A percentile compares a stretch with the other conserved stretches of the same genome.
Evolutionary conservation across 163 green algal species (phyloP).

Genomic region (Chlorella variabilis): DNA sequence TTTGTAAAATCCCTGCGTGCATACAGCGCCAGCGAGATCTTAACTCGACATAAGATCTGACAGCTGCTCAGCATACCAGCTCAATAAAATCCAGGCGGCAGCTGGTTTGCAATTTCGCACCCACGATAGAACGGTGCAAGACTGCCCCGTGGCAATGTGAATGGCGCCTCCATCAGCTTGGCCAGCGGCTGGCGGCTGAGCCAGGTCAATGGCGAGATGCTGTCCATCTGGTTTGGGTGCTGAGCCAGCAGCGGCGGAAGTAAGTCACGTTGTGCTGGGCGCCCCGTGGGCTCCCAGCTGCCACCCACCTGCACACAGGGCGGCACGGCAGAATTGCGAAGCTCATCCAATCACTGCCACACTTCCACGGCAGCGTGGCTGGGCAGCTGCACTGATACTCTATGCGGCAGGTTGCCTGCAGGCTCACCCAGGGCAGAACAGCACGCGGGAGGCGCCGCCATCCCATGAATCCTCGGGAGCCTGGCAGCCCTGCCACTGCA

Average conservation of each 20-base stretch:
- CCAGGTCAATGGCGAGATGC: not conserved
- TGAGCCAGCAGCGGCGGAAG: slow-evolving; percentile 30
- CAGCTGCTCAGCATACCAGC: too few species aligned
- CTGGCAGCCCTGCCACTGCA: slow-evolving; percentile 16
- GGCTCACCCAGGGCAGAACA: too few species aligned
- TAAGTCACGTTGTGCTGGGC: slow-evolving; percentile 16
- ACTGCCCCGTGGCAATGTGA: not conserved
- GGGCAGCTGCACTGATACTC: too few species aligned
- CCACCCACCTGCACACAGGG: slow-evolving; percentile 12
- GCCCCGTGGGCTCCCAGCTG: not conserved
- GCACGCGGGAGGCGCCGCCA: not conserved
- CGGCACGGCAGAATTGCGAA: too few species aligned
- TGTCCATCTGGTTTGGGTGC: not conserved
- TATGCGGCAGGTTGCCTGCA: too few species aligned
- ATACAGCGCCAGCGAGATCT: too few species aligned
- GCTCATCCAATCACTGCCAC: not conserved
- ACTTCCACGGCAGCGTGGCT: not conserved
- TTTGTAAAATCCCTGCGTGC: not conserved
- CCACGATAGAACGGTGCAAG: too few species aligned
- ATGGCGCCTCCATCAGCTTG: not conserved
- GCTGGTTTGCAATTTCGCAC: not conserved
- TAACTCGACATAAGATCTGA: too few species aligned
- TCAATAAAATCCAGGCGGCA: too few species aligned
- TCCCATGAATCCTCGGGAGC: not conserved
- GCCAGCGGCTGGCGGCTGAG: not conserved